These are phyloP conservation scores for Astrocystis sublimbata DNA, from an alignment of 495 filamentous ascomycete species.

Conservation along the genomic window DNA sequence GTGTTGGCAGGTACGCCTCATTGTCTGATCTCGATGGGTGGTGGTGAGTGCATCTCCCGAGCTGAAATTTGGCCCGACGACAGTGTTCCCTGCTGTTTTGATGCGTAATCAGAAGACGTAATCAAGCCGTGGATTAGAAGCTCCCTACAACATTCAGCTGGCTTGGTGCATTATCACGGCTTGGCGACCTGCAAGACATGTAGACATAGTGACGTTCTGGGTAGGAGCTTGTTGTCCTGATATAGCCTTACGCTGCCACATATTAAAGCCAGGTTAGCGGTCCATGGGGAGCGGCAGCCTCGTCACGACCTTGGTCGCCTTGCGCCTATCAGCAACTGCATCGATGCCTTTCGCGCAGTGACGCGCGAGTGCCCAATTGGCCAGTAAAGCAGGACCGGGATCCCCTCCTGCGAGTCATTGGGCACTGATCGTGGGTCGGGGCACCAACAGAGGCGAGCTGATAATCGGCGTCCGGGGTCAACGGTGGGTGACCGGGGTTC, in stretches of 20 bases:
- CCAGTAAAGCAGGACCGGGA: constrained; percentile 1
- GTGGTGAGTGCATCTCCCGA: constrained; percentile 19
- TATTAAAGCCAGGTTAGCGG: constrained; percentile 1
- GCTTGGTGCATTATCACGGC: constrained; percentile 25
- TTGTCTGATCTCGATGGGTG: constrained; percentile 19
- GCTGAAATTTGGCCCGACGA: constrained; percentile 5
- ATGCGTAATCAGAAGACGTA: neutral
- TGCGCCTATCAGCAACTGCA: constrained; percentile 11
- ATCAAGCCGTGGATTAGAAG: neutral
- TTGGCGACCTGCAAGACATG: constrained; percentile 13
- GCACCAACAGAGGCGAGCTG: constrained; percentile 13
- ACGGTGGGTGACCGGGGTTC: constrained; percentile 14
- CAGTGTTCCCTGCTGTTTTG: constrained; percentile 9
- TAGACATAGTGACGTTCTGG: neutral
- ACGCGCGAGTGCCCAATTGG: constrained; percentile 14
- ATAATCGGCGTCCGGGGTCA: constrained; percentile 15
- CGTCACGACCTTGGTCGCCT: constrained; percentile 14
- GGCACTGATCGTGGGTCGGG: constrained; percentile 18
- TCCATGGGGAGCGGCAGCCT: constrained; percentile 14
- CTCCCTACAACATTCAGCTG: constrained; percentile 15
- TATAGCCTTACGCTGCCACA: constrained; percentile 15
- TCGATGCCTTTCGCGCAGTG: constrained; percentile 16
- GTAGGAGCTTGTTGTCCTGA: neutral
- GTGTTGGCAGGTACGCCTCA: constrained; percentile 25
- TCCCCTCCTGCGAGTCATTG: constrained; percentile 14